Conservation (phyloP, 225 moss, liverwort and hornwort genomes). For the Climacium dendroides region DNA sequence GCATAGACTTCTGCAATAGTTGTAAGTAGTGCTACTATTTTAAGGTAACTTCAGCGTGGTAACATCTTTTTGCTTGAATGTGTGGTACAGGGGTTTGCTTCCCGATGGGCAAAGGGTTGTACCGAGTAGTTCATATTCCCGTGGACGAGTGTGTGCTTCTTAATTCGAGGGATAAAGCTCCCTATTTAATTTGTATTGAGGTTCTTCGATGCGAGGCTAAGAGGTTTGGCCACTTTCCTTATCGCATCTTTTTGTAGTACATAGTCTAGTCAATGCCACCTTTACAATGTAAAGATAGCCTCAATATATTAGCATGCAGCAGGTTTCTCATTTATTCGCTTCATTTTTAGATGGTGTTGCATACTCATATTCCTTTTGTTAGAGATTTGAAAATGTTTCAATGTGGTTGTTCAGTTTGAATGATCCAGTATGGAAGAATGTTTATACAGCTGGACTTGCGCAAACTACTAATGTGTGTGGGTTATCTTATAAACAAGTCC, state of each 20-base stretch:
- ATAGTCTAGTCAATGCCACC: background rate
- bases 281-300: background rate
- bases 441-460: background rate
- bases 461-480: background rate
- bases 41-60: background rate
- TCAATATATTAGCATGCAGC: background rate
- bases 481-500: background rate
- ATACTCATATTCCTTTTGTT: background rate
- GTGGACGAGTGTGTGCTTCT: constrained; percentile 84
- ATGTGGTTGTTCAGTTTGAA: background rate
- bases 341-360: background rate
- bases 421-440: background rate
- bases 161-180: constrained; percentile 97
- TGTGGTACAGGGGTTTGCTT: constrained; percentile 77
- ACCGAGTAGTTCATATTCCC: constrained; percentile 87
- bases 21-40: background rate
- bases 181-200: constrained; percentile 87
- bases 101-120: constrained; percentile 84
- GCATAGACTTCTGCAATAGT: background rate
- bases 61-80: background rate
- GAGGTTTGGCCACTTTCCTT: constrained; percentile 35
- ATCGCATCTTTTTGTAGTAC: background rate
- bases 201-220: constrained; percentile 76
- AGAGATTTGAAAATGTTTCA: background rate
- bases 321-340: background rate